phyloP scores from a whole-genome alignment of 495 filamentous ascomycete genomes.

The Neurospora sublineolata region DNA sequence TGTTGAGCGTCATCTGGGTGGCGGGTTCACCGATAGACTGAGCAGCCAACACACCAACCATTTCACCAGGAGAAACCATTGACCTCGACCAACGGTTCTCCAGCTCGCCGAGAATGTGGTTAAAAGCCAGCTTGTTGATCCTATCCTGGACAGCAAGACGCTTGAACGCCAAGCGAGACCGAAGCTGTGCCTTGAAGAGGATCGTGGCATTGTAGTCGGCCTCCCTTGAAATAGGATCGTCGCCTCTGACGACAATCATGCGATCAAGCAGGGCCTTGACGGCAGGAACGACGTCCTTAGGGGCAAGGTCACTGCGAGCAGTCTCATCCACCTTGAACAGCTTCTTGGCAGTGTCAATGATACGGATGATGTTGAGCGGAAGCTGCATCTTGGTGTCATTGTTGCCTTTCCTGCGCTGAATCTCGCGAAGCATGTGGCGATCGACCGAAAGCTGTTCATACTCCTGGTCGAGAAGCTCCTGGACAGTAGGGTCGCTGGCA shows the following conservation, averaged over 20 bases:
- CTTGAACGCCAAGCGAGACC: constrained; percentile 85
- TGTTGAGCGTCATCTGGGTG: constrained; percentile 99
- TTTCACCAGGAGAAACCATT: constrained; percentile 81
- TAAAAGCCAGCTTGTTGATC: constrained; percentile 83
- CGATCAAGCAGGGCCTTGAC: constrained; percentile 65
- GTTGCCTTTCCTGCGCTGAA: constrained; percentile 39
- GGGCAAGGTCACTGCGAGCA: constrained; percentile 77
- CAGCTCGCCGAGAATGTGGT: constrained; percentile 83
- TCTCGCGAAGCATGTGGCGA: constrained; percentile 61
- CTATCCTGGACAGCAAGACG: constrained; percentile 72
- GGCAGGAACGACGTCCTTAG: constrained; percentile 74
- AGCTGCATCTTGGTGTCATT: constrained; percentile 76
- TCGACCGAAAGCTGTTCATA: constrained; percentile 67
- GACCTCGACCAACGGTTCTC: constrained; percentile 75
- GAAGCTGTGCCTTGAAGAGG: constrained; percentile 82
- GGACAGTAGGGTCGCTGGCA: constrained; percentile 70
- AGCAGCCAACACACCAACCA: constrained; percentile 95
- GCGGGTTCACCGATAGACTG: constrained; percentile 98
- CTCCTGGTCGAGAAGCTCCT: constrained; percentile 77
- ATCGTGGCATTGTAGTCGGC: constrained; percentile 79
- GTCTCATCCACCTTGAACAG: constrained; percentile 83
- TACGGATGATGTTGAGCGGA: constrained; percentile 80
- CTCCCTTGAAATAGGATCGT: constrained; percentile 69
- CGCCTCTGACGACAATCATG: constrained; percentile 72
- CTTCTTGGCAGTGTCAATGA: constrained; percentile 78